These are phyloP conservation scores for Trypanosoma vivax DNA, from an alignment of 208 protist genomes.

Conservation along the genomic window DNA sequence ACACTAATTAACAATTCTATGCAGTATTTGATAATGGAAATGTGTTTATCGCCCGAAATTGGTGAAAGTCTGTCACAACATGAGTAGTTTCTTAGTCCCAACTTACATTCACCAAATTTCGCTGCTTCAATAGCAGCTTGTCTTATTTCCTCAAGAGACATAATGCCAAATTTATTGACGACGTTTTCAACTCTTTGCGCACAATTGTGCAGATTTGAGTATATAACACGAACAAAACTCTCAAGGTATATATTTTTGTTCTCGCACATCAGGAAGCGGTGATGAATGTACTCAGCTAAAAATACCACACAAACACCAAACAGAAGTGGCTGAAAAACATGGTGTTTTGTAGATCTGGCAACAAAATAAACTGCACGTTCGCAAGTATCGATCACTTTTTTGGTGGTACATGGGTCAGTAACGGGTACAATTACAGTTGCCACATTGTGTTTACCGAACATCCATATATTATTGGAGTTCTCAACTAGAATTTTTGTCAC, in stretches of 20 bases:
- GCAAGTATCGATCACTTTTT: conserved; percentile 6
- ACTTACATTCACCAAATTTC: no score
- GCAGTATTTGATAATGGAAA: no score
- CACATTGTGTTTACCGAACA: conserved; percentile 15
- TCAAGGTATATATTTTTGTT: conserved; percentile 3
- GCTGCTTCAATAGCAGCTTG: no score
- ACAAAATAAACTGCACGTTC: conserved; percentile 6
- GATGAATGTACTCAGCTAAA: conserved; percentile 18
- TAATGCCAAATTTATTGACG: neutral
- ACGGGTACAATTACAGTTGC: conserved; percentile 13
- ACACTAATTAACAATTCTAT: no score
- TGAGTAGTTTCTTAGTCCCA: no score
- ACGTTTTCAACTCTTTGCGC: neutral
- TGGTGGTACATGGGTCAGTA: neutral
- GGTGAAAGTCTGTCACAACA: no score
- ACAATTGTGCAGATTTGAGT: conserved; percentile 5
- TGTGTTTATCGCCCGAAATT: no score
- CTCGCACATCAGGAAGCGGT: neutral
- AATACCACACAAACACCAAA: conserved; percentile 4
- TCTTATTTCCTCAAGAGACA: conserved; percentile 1
- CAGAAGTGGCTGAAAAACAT: neutral
- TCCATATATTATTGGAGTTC: conserved; percentile 6
- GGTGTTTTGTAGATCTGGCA: neutral
- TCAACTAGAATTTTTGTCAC: conserved; percentile 7
- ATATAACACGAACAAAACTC: conserved; percentile 8